Conservation (phyloP, 2,329 filamentous ascomycete genomes). For the Pyrenochaeta sp. region DNA sequence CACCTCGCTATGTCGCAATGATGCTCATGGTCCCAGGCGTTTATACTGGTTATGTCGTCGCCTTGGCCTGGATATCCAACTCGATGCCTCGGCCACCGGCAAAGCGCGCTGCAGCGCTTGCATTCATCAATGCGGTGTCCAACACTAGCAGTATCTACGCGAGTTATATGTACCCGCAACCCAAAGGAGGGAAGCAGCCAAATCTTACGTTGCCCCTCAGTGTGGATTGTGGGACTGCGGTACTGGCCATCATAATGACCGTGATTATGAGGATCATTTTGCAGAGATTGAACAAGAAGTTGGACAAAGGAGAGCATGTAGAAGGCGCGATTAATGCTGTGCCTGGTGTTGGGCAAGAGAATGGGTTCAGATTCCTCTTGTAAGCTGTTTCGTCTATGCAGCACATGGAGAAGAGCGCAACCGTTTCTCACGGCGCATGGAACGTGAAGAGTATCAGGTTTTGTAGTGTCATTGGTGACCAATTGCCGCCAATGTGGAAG, state of each 20-base stretch:
- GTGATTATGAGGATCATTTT: conserved; percentile 70
- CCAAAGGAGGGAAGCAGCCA: conserved; percentile 39
- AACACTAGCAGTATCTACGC: conserved; percentile 77
- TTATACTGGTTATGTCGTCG: conserved; percentile 69
- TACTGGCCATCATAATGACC: conserved; percentile 70
- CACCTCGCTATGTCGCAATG: conserved; percentile 73
- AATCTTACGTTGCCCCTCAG: conserved; percentile 66
- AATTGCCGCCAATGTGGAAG: too few relatives aligned
- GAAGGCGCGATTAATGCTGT: conserved; percentile 63
- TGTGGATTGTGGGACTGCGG: conserved; percentile 72
- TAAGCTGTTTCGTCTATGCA: conserved; percentile 37
- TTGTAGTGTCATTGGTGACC: background rate
- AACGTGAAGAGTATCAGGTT: background rate
- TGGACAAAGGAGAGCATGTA: conserved; percentile 69
- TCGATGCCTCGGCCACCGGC: conserved; percentile 78
- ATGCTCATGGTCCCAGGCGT: conserved; percentile 73
- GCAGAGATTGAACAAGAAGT: conserved; percentile 71
- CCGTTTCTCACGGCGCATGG: background rate
- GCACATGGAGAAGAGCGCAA: background rate
- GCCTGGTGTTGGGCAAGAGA: conserved; percentile 64
- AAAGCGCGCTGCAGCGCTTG: conserved; percentile 76
- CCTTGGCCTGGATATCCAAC: conserved; percentile 78
- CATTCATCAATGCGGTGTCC: conserved; percentile 77
- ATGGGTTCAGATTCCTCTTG: conserved; percentile 73
- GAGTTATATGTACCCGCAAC: conserved; percentile 71